Conservation (phyloP, 768 basidiomycete species). For the Hericium alpestre region DNA sequence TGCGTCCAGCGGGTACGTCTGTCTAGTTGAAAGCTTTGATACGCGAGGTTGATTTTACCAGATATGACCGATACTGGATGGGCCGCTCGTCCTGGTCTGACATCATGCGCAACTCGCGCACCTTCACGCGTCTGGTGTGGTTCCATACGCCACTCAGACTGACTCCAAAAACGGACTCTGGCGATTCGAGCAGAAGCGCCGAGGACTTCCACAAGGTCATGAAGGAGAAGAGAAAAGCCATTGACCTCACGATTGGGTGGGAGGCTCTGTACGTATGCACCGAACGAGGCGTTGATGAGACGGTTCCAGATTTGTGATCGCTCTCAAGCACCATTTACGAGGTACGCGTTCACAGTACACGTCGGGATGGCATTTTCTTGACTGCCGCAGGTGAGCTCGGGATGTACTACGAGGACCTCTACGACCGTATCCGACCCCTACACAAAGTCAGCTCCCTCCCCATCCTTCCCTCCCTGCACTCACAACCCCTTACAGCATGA, state of each 20-base stretch:
- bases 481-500: not conserved
- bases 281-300: too few species aligned
- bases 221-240: conserved; percentile 49
- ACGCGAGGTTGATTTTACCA: conserved; percentile 11
- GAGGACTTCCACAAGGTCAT: conserved; percentile 42
- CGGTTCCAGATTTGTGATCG: conserved; percentile 35
- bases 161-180: conserved; percentile 27
- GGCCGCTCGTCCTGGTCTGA: conserved; percentile 47
- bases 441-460: conserved; percentile 32
- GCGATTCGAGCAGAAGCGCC: conserved; percentile 20
- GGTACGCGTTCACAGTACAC: conserved; percentile 19
- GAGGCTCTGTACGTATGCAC: conserved; percentile 6
- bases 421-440: conserved; percentile 43
- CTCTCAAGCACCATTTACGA: conserved; percentile 54
- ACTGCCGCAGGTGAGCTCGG: conserved; percentile 38
- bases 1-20: conserved; percentile 43
- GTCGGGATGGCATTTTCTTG: not conserved
- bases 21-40: not conserved
- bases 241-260: conserved; percentile 50
- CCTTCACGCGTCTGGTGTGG: conserved; percentile 46
- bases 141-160: conserved; percentile 47
- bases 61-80: conserved; percentile 57
- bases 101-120: conserved; percentile 38
- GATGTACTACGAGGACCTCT: conserved; percentile 54
- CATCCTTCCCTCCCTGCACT: not conserved